phyloP scores from a whole-genome alignment of 495 filamentous ascomycete genomes.

The Talaromyces liani region DNA sequence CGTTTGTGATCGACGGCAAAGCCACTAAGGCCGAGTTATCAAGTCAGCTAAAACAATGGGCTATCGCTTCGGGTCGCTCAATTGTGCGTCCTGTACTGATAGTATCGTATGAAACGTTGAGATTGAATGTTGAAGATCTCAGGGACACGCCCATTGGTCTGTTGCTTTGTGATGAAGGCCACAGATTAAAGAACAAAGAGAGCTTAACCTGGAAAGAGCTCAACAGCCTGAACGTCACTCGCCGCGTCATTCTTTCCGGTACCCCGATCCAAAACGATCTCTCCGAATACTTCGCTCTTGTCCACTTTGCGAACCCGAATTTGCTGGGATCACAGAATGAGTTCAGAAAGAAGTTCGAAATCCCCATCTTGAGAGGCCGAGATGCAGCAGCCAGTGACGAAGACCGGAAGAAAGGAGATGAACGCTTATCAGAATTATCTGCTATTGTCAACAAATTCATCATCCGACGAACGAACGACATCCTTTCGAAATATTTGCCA shows the following conservation, averaged over 20 bases:
- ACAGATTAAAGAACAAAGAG: slow-evolving; percentile 97
- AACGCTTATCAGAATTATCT: slow-evolving; percentile 73
- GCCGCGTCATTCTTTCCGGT: slow-evolving; percentile 90
- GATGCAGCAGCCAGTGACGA: slow-evolving; percentile 84
- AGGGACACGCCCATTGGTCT: slow-evolving; percentile 82
- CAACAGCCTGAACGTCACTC: slow-evolving; percentile 81
- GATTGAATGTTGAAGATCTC: slow-evolving; percentile 83
- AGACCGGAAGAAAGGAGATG: slow-evolving; percentile 77
- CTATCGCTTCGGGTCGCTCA: slow-evolving; percentile 79
- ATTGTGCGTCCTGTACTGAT: slow-evolving; percentile 97
- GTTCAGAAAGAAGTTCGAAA: slow-evolving; percentile 90
- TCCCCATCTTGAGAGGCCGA: slow-evolving; percentile 86
- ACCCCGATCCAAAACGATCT: slow-evolving; percentile 98
- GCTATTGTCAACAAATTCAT: slow-evolving; percentile 95
- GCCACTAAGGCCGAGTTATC: slow-evolving; percentile 89
- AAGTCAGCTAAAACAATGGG: slow-evolving; percentile 88
- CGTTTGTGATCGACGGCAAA: slow-evolving; percentile 96
- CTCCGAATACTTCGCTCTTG: slow-evolving; percentile 92
- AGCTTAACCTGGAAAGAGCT: slow-evolving; percentile 88
- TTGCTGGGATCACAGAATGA: slow-evolving; percentile 82
- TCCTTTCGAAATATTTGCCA: slow-evolving; percentile 94
- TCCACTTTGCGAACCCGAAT: slow-evolving; percentile 95
- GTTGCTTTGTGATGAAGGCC: slow-evolving; percentile 96
- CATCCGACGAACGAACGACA: slow-evolving; percentile 96
- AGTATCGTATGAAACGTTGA: slow-evolving; percentile 94